Evolutionary conservation across 163 green algal genomes (phyloP).

Genomic region (Chloromonas sp.): DNA sequence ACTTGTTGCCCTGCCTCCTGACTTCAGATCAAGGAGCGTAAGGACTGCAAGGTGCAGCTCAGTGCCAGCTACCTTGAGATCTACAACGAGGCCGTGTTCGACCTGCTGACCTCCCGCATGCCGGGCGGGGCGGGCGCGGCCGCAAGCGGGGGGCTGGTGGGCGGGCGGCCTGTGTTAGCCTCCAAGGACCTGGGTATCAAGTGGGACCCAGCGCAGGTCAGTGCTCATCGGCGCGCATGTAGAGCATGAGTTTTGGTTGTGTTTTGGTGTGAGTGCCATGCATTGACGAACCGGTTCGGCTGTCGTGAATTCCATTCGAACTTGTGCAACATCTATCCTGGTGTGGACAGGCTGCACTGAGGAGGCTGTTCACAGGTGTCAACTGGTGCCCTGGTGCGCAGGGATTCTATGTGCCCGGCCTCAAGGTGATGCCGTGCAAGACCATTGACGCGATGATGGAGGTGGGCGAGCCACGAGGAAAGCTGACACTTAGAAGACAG

Average conservation of each 20-base stretch:
- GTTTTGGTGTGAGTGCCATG: no score
- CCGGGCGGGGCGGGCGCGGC: background rate
- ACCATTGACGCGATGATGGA: slow-evolving; percentile 46
- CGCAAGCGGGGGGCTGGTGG: background rate
- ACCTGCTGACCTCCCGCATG: slow-evolving; percentile 39
- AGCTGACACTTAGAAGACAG: no score
- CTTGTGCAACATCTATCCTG: no score
- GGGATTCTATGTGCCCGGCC: slow-evolving; percentile 73
- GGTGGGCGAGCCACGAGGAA: slow-evolving; percentile 22
- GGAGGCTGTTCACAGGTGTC: no score
- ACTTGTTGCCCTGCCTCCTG: no score
- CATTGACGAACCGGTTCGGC: no score
- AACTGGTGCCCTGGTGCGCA: slow-evolving; percentile 9
- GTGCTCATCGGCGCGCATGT: no score
- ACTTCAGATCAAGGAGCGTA: slow-evolving; percentile 19
- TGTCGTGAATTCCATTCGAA: no score
- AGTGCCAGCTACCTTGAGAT: slow-evolving; percentile 77
- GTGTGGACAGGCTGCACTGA: no score
- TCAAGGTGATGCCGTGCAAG: slow-evolving; percentile 41
- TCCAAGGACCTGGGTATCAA: slow-evolving; percentile 58
- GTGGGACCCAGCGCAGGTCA: slow-evolving; percentile 53
- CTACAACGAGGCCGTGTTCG: slow-evolving; percentile 84
- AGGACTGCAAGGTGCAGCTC: slow-evolving; percentile 17
- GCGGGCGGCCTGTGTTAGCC: background rate
- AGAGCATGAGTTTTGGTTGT: no score